Evolutionary conservation across 306 rosid genomes (phyloP).

Genomic region (Vigna unguiculata): DNA sequence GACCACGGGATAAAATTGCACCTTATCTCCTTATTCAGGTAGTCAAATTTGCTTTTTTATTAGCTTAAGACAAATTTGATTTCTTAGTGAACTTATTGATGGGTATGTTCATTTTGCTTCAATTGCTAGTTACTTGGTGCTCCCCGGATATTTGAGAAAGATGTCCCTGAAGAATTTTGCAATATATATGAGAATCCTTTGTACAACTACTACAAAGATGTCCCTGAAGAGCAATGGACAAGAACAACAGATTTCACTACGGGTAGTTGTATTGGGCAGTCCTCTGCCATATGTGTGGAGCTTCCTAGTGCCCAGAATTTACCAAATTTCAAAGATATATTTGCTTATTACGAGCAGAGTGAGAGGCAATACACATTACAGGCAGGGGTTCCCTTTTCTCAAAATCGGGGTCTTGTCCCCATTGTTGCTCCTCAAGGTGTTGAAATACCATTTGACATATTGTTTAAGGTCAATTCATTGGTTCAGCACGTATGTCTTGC

Average conservation of each 20-base stretch:
- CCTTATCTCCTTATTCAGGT: constrained; percentile 85
- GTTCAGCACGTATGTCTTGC: constrained; percentile 75
- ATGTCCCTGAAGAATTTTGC: constrained; percentile 23
- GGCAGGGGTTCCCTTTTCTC: constrained; percentile 55
- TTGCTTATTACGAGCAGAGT: constrained; percentile 62
- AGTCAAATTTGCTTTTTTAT: constrained; percentile 8
- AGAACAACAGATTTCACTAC: constrained; percentile 42
- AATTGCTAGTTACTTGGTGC: constrained; percentile 66
- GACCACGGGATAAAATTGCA: constrained; percentile 48
- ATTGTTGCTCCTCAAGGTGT: constrained; percentile 59
- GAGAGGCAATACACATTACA: constrained; percentile 47
- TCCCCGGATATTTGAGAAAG: constrained; percentile 71
- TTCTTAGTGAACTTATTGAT: neutral
- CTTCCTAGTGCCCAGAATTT: constrained; percentile 54
- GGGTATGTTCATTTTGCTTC: constrained; percentile 13
- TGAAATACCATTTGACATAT: constrained; percentile 63
- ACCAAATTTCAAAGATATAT: constrained; percentile 69
- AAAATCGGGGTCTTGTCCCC: constrained; percentile 60
- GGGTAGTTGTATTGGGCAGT: constrained; percentile 57
- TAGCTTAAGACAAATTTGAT: neutral
- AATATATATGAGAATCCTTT: constrained; percentile 44
- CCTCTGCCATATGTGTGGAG: constrained; percentile 71
- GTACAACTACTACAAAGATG: constrained; percentile 49
- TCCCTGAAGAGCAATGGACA: constrained; percentile 71
- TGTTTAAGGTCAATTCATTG: constrained; percentile 72